phyloP scores from a whole-genome alignment of 768 basidiomycete genomes.

The Lyophyllum atratum region DNA sequence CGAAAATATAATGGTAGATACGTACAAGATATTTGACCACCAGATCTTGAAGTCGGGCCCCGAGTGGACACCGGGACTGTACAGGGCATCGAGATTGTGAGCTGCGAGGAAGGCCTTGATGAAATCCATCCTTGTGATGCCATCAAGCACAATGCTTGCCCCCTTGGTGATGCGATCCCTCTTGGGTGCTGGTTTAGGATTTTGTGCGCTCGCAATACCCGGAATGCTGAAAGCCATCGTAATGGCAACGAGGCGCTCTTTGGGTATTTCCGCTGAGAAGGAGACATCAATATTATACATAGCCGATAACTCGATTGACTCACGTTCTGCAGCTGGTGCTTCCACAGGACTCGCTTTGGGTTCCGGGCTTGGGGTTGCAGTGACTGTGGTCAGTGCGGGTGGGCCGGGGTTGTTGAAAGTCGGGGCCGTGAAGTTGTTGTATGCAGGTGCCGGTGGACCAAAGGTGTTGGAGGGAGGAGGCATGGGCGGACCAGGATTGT shows the following conservation, averaged over 20 bases:
- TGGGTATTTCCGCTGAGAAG: not conserved
- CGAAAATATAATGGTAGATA: not conserved
- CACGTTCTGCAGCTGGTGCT: not conserved
- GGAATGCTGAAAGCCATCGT: not conserved
- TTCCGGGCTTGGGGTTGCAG: not conserved
- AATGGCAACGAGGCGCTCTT: constrained; percentile 5
- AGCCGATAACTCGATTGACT: not conserved
- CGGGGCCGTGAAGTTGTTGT: not conserved
- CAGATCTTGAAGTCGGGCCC: constrained; percentile 24
- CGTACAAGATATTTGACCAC: constrained; percentile 9
- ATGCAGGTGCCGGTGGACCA: not conserved
- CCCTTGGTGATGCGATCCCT: constrained; percentile 8
- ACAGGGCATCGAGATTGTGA: constrained; percentile 16
- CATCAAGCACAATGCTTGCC: constrained; percentile 4
- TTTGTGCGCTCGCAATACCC: not conserved
- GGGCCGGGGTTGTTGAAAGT: not conserved
- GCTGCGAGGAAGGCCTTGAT: constrained; percentile 13
- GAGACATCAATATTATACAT: not conserved
- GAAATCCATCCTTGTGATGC: constrained; percentile 6
- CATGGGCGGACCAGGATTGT: not conserved
- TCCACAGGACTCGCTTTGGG: not conserved
- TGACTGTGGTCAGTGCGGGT: not conserved
- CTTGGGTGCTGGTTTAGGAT: constrained; percentile 5
- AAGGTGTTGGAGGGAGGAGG: not conserved
- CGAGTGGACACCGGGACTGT: constrained; percentile 15